Percentiles rank a stretch among this genome's conserved stretches.
These are phyloP conservation scores for Mycena leptocephala DNA, from an alignment of 768 basidiomycete genomes.

Conservation along the genomic window DNA sequence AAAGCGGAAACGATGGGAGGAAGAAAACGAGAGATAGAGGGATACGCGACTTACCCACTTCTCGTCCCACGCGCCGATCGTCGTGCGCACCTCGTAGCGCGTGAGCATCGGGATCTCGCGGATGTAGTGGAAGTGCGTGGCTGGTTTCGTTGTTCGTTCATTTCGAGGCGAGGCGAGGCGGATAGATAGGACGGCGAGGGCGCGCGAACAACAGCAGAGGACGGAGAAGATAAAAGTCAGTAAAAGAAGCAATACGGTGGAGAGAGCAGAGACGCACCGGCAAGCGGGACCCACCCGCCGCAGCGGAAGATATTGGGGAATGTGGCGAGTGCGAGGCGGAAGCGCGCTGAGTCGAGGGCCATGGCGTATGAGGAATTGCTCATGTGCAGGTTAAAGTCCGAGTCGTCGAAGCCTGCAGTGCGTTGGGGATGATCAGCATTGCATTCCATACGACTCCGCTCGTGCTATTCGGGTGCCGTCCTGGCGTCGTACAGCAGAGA, in stretches of 20 bases:
- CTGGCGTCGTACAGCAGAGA: too few relatives aligned
- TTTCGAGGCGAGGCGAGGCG: too few relatives aligned
- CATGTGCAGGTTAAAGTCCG: slow-evolving; percentile 82
- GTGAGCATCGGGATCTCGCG: slow-evolving; percentile 67
- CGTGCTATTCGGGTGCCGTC: too few relatives aligned
- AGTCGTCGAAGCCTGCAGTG: slow-evolving; percentile 73
- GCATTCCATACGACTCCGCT: too few relatives aligned
- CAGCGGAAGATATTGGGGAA: slow-evolving; percentile 73
- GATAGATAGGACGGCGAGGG: too few relatives aligned
- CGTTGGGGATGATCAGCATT: neutral
- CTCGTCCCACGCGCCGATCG: slow-evolving; percentile 66
- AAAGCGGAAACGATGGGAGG: too few relatives aligned
- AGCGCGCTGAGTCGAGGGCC: slow-evolving; percentile 67
- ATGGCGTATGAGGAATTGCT: slow-evolving; percentile 90
- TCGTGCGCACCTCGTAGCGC: slow-evolving; percentile 64
- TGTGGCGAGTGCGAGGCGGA: slow-evolving; percentile 62
- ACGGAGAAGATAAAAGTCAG: neutral
- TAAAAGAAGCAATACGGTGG: neutral
- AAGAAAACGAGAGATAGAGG: too few relatives aligned
- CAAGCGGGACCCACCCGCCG: slow-evolving; percentile 77
- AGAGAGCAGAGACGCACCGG: slow-evolving; percentile 50
- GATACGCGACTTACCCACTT: slow-evolving; percentile 64
- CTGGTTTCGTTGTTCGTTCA: too few relatives aligned
- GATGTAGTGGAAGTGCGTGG: slow-evolving; percentile 62
- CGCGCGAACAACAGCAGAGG: too few relatives aligned